Evolutionary conservation across 1,284 basidiomycete genomes (phyloP), one percentile per base, ranked within the genome.

Genomic region (Neotropicomus parvogracilis): DNA sequence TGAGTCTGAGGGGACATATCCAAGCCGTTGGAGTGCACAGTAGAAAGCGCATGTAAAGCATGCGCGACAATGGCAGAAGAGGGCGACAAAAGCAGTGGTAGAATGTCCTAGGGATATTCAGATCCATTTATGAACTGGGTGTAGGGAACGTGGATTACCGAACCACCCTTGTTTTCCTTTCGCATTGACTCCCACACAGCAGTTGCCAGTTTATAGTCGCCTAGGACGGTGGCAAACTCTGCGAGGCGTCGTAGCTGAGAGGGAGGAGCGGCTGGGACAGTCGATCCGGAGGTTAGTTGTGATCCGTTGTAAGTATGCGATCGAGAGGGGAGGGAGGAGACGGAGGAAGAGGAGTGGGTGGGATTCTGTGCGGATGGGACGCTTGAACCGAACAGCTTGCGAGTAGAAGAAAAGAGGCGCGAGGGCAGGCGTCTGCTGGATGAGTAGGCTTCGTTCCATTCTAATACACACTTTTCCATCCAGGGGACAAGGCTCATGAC

Each of bases 381-480:
- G 10, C 77, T 70, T 27, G 85, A 79, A 4, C 91, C 91, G 67
- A 97, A 97, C 3, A 99, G 70, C 28, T 93, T 80, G 33, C 93
- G 87, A 3, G 95, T 97, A 19, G 97, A 85, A n/a, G 86, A 85
- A 62, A 91, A 88, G 13, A 91, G 67, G 10, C 88, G 83, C 1
- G 83, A 89, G 3, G 88, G 86, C 11, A 97, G 78, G 29, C 91
- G 78, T 40, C 92, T 79, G 19, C 86, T 91, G 14, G 89, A 88
- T 16, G 86, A 83, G 61, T 89, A 95, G 76, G 78, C 79, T 72
- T 99, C 95, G 64, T 97, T 97, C 89, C 93, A 97, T 50, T 97
- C 91, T 39, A 93, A 65, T 1, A 97, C 87, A 60, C 85, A 87
- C 57, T 88, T 88, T 70, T 99, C 95, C 91, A 99, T 94, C 86